Base-by-base conservation (phyloP, 257 asterid genomes). In the Nicotiana undulata region DNA sequence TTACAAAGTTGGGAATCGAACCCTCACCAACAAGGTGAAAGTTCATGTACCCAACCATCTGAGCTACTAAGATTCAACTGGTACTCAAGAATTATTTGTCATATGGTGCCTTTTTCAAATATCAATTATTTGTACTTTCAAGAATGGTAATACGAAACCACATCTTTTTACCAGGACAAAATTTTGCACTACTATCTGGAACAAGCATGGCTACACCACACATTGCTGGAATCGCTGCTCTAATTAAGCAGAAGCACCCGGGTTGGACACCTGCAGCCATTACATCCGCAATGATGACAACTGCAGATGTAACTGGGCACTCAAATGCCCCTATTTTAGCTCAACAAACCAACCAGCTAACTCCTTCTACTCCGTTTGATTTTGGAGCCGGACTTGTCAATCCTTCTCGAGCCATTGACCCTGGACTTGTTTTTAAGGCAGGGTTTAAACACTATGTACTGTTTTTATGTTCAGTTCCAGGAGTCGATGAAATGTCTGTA, bases 181-280 rank as follows among this genome's bases (percentile, higher is more conserved):
- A 32, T n/a, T 88, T 91, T 28, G 91, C 95, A 1, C 58, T 90
- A 16, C 31, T 90, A 77, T 92, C 97, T 20, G 94, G 97, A 79
- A 92, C 94, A 5, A 92, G 95, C 88, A 92, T 89, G 94, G 94
- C 94, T 12, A 78, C 94, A 1, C 94, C 91, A 20, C 94, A 91
- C 79, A 79, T 92, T 4, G 93, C 95, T 2, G 95, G 92, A 29
- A 88, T 89, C 3, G 95, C 93, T 6, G 92, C 94, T 32, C 87
- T 90, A 44, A 91, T 91, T 58, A 90, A 88, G 86, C 93, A 92
- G 66, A 91, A 86, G 59, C 91, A 91, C 80, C 90, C 80, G 1
- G 32, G 53, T 12, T 92, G 95, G 94, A 91, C 86, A 58, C 97
- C 93, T 0, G 85, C 95, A 0, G 93, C 90, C 34, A 88, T 91